Percentiles rank a stretch among this genome's conserved stretches.
Conservation (phyloP, 192 early-diverging fungal genomes). For the Geranomyces variabilis region DNA sequence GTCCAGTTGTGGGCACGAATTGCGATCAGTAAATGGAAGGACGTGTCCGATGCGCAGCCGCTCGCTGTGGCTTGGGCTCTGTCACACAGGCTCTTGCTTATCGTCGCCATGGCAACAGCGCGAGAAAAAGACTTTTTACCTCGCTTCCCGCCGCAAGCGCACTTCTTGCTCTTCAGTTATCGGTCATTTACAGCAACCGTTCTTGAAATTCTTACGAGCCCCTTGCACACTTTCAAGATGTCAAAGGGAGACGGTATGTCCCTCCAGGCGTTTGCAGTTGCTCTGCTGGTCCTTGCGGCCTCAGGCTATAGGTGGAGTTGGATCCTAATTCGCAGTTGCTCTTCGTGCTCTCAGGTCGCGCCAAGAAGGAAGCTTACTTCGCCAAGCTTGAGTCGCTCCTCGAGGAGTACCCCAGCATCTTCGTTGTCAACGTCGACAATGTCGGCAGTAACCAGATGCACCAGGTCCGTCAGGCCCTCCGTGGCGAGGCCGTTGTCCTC, state of each 20-base stretch:
- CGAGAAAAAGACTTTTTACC: not conserved
- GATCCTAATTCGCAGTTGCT: not conserved
- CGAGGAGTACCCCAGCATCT: slow-evolving; percentile 93
- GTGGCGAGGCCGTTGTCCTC: slow-evolving; percentile 88
- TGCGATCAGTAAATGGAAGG: too few relatives aligned
- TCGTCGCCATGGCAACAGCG: not conserved
- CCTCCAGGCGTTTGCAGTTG: not conserved
- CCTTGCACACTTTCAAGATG: slow-evolving; percentile 71
- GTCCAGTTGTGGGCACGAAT: too few relatives aligned
- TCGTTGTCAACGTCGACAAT: slow-evolving; percentile 99
- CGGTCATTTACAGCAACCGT: slow-evolving; percentile 15
- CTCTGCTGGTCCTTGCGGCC: not conserved
- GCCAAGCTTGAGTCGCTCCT: slow-evolving; percentile 86
- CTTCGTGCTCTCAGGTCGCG: slow-evolving; percentile 47
- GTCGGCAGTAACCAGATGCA: slow-evolving; percentile 99
- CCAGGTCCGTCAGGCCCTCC: slow-evolving; percentile 82
- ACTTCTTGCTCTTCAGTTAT: not conserved
- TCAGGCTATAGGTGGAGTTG: not conserved
- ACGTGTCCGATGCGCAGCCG: too few relatives aligned
- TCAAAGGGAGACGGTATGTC: slow-evolving; percentile 90
- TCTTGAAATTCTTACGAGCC: slow-evolving; percentile 51
- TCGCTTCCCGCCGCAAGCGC: not conserved
- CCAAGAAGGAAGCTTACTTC: slow-evolving; percentile 97
- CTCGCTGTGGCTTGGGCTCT: too few relatives aligned
- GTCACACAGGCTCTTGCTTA: too few relatives aligned